A percentile compares a stretch with the other conserved stretches of the same genome.
These are phyloP conservation scores for Hawksworthiomyces lignivorus DNA, from an alignment of 2,329 filamentous ascomycete species.

Conservation along the genomic window DNA sequence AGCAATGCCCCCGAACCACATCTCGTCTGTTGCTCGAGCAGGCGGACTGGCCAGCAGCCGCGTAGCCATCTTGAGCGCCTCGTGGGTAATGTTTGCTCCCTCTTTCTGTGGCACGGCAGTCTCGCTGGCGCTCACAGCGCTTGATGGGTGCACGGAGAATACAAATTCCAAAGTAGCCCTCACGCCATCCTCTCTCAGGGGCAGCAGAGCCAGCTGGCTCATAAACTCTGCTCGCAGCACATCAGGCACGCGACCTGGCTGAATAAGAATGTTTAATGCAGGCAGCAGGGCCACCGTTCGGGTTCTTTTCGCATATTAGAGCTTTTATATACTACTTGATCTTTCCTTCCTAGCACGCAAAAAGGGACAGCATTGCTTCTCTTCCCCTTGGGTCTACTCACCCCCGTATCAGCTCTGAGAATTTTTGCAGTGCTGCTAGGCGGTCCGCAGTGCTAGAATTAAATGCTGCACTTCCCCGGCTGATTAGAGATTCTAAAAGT, in stretches of 20 bases:
- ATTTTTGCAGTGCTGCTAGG: constrained; percentile 27
- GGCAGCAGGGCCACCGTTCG: constrained; percentile 45
- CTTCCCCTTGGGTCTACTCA: too few species aligned
- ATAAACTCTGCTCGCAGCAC: constrained; percentile 55
- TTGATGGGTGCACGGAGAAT: constrained; percentile 58
- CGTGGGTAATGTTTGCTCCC: constrained; percentile 58
- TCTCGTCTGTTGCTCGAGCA: constrained; percentile 40
- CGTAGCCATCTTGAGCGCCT: constrained; percentile 57
- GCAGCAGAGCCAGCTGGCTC: constrained; percentile 50
- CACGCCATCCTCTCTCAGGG: constrained; percentile 55
- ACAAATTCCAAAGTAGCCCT: constrained; percentile 63
- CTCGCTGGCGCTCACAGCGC: constrained; percentile 31
- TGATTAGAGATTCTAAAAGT: constrained; percentile 27
- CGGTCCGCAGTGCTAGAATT: constrained; percentile 29
- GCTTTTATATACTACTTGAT: too few species aligned
- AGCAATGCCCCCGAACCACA: constrained; percentile 54
- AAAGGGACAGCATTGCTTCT: constrained; percentile 8
- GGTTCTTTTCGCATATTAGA: too few species aligned
- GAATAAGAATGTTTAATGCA: constrained; percentile 54
- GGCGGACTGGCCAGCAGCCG: constrained; percentile 55
- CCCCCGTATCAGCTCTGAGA: constrained; percentile 42
- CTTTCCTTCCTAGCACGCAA: too few species aligned
- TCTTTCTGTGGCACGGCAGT: constrained; percentile 41
- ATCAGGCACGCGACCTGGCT: constrained; percentile 48
- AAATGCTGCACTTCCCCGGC: constrained; percentile 42